phyloP scores from a whole-genome alignment of 164 flowering plant genomes.

The Aristolochia contorta region DNA sequence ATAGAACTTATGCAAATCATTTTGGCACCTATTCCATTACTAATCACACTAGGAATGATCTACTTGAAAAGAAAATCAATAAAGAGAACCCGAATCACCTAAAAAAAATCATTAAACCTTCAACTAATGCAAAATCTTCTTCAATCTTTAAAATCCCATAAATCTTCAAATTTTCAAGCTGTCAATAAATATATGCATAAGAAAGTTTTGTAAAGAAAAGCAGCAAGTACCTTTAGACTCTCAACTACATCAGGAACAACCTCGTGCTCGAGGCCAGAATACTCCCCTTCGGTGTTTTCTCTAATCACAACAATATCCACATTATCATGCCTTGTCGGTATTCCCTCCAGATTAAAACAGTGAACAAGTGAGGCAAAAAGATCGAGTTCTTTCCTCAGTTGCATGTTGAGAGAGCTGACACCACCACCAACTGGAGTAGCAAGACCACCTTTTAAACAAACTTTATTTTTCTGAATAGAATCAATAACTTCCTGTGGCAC shows the following conservation, averaged over 20 bases:
- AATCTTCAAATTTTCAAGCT: too few relatives aligned
- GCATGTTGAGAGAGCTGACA: constrained; percentile 68
- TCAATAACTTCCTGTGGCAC: constrained; percentile 55
- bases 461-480: constrained; percentile 70
- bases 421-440: constrained; percentile 87
- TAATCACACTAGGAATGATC: too few relatives aligned
- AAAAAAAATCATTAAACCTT: too few relatives aligned
- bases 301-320: constrained; percentile 84
- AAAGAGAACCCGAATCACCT: too few relatives aligned
- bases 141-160: too few relatives aligned
- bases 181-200: too few relatives aligned
- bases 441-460: constrained; percentile 84
- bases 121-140: too few relatives aligned
- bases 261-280: constrained; percentile 84
- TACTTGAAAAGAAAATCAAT: too few relatives aligned
- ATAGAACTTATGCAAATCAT: too few relatives aligned
- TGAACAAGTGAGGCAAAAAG: constrained; percentile 72
- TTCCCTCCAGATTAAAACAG: constrained; percentile 75
- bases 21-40: too few relatives aligned
- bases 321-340: constrained; percentile 65
- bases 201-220: background rate
- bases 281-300: constrained; percentile 91
- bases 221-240: constrained; percentile 57
- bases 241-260: constrained; percentile 94
- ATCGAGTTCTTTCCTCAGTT: constrained; percentile 75